Evolutionary conservation across 1,139 yeast species (phyloP).

Genomic region (Blastobotrys apis): DNA sequence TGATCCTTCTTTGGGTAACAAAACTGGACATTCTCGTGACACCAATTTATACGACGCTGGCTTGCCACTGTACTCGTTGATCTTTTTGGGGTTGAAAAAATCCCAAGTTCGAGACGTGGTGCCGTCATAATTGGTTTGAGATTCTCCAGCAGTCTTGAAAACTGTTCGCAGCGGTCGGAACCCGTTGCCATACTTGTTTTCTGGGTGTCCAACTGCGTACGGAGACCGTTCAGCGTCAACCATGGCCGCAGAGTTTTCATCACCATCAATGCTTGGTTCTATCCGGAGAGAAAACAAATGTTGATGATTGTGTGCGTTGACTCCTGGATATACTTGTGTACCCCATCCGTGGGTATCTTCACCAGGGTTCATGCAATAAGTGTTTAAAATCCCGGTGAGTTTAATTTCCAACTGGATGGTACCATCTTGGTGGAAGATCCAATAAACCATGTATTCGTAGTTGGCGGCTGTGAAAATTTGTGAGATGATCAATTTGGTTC

Average conservation of each 20-base stretch:
- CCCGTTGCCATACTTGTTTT: conserved; percentile 55
- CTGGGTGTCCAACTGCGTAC: conserved; percentile 33
- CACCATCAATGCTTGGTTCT: conserved; percentile 79
- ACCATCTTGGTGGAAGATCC: conserved; percentile 81
- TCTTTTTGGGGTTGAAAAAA: conserved; percentile 62
- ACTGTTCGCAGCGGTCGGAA: conserved; percentile 56
- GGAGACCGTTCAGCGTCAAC: conserved; percentile 61
- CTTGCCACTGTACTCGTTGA: conserved; percentile 66
- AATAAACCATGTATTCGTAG: conserved; percentile 79
- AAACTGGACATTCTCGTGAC: conserved; percentile 69
- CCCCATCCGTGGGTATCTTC: conserved; percentile 75
- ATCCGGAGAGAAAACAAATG: conserved; percentile 75
- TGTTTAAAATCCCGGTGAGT: conserved; percentile 65
- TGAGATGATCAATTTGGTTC: conserved; percentile 65
- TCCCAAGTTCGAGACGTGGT: conserved; percentile 73
- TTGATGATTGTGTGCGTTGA: conserved; percentile 82
- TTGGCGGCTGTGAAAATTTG: conserved; percentile 84
- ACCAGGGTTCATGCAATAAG: conserved; percentile 51
- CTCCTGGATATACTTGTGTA: conserved; percentile 72
- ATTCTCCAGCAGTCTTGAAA: conserved; percentile 64
- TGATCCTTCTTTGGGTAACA: conserved; percentile 69
- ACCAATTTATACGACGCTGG: conserved; percentile 75
- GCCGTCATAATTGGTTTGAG: conserved; percentile 59
- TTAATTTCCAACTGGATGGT: conserved; percentile 73
- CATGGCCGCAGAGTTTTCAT: conserved; percentile 71